phyloP scores from a whole-genome alignment of 2,329 filamentous ascomycete species.

The Sporothrix variecibatus region DNA sequence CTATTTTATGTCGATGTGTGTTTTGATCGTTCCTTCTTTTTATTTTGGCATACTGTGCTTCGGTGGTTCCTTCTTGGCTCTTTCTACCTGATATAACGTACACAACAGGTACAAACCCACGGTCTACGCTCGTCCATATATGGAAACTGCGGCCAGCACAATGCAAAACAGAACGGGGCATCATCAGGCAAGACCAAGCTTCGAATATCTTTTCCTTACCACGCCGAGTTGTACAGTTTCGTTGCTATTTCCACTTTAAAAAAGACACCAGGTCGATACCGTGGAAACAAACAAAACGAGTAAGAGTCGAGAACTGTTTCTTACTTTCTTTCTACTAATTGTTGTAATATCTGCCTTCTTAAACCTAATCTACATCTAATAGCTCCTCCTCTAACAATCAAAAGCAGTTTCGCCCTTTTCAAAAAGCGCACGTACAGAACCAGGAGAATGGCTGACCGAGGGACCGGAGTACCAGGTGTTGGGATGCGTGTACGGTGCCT shows the following conservation, averaged over 20 bases:
- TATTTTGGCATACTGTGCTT: neutral
- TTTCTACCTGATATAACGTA: neutral
- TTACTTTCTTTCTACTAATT: no score
- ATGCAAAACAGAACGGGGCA: neutral
- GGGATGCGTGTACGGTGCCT: neutral
- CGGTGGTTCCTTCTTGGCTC: neutral
- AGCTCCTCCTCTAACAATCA: neutral
- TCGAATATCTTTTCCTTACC: neutral
- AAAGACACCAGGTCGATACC: no score
- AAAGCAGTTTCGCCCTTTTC: neutral
- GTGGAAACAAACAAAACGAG: no score
- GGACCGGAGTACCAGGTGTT: neutral
- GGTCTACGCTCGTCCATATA: neutral
- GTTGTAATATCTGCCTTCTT: neutral
- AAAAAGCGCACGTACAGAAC: neutral
- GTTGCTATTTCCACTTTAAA: neutral
- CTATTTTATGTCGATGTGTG: neutral
- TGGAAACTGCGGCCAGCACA: neutral
- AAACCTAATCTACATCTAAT: neutral
- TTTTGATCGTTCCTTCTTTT: neutral
- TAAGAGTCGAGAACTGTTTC: no score
- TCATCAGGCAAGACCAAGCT: neutral
- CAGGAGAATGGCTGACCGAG: neutral
- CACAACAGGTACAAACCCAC: neutral
- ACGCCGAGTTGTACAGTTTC: neutral